Percentiles rank a stretch among this genome's conserved stretches.
Evolutionary conservation across 805 yeast genomes (phyloP).

Genomic region (Yarrowia deformans): DNA sequence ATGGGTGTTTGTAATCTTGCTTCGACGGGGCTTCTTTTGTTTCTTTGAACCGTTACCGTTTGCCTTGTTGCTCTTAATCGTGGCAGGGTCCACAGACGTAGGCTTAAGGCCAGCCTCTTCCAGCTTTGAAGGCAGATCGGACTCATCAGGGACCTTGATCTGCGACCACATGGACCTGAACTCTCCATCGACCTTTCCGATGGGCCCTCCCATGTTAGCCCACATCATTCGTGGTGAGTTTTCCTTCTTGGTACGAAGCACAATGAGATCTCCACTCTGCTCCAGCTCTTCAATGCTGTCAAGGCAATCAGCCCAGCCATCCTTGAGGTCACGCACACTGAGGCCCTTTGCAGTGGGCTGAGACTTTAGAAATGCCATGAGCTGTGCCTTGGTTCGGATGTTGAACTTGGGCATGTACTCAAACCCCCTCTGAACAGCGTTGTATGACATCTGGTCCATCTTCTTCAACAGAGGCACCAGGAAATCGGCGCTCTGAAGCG

Average conservation of each 20-base stretch:
- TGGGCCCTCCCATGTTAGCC: constrained; percentile 83
- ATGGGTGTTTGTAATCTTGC: constrained; percentile 94
- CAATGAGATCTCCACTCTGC: constrained; percentile 75
- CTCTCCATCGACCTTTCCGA: constrained; percentile 76
- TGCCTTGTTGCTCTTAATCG: constrained; percentile 68
- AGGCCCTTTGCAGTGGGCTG: constrained; percentile 90
- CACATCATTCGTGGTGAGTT: constrained; percentile 91
- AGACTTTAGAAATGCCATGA: constrained; percentile 72
- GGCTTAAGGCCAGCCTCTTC: constrained; percentile 91
- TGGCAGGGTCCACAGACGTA: constrained; percentile 96
- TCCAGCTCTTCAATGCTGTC: constrained; percentile 82
- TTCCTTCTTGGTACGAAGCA: constrained; percentile 90
- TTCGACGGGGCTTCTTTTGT: constrained; percentile 89
- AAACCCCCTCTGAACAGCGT: constrained; percentile 66
- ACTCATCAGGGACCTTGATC: constrained; percentile 80
- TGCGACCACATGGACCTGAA: constrained; percentile 82
- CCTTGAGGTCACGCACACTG: constrained; percentile 78
- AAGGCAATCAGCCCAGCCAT: constrained; percentile 94
- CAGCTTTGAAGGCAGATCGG: constrained; percentile 78
- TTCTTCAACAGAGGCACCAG: constrained; percentile 74
- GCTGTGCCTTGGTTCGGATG: constrained; percentile 79
- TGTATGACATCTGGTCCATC: constrained; percentile 77
- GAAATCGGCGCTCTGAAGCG: constrained; percentile 65
- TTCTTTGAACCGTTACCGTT: constrained; percentile 65
- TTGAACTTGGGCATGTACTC: constrained; percentile 91